Conservation (phyloP, 1,284 basidiomycete genomes). For the Neotropicomus parvogracilis region DNA sequence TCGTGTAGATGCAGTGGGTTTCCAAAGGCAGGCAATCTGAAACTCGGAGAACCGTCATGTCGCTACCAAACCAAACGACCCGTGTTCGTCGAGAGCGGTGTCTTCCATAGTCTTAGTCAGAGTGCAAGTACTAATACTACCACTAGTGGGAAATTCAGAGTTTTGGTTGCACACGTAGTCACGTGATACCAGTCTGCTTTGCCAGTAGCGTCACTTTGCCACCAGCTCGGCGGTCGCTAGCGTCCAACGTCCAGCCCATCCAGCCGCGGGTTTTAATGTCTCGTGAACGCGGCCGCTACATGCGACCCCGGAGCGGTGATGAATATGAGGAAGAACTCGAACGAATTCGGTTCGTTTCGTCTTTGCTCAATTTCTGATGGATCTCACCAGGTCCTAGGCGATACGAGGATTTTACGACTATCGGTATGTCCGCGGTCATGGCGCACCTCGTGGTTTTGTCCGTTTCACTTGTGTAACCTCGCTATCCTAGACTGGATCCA, state of each 20-base stretch:
- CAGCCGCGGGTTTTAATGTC: constrained; percentile 18
- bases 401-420: constrained; percentile 84
- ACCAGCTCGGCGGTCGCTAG: too few species aligned
- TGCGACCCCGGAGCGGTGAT: constrained; percentile 21
- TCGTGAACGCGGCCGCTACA: constrained; percentile 23
- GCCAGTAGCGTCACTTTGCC: too few species aligned
- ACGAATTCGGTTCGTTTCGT: constrained; percentile 27
- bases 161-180: not conserved
- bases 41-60: constrained; percentile 3
- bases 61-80: not conserved
- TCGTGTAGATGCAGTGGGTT: constrained; percentile 3
- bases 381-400: constrained; percentile 45
- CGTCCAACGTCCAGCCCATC: not conserved
- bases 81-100: not conserved
- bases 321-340: constrained; percentile 35
- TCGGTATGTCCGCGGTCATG: constrained; percentile 45
- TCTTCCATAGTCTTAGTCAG: not conserved
- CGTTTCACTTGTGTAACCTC: constrained; percentile 9
- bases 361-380: not conserved
- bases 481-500: constrained; percentile 80
- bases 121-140: too few species aligned
- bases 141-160: not conserved
- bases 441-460: constrained; percentile 8
- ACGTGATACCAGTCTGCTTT: constrained; percentile 11
- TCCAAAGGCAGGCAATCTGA: constrained; percentile 12